Conservation (phyloP, 2,329 filamentous ascomycete genomes). For the Ceratocystis albifundus region DNA sequence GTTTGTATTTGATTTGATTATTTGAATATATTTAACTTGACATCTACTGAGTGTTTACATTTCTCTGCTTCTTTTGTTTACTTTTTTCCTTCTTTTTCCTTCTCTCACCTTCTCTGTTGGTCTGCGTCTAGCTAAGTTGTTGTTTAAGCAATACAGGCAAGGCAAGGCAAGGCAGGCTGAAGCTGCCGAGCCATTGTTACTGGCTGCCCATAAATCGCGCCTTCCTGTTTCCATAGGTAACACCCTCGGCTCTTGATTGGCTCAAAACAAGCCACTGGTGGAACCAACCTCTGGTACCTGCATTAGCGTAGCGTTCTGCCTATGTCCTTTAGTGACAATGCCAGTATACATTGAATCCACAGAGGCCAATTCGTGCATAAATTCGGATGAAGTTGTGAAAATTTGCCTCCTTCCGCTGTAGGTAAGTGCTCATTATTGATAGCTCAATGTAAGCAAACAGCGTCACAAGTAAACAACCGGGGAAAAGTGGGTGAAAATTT, state of each 20-base stretch:
- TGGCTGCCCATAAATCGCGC: not conserved
- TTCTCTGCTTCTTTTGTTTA: no score
- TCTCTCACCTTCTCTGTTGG: not conserved
- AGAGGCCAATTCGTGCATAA: conserved; percentile 8
- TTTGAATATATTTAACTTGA: no score
- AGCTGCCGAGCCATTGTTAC: not conserved
- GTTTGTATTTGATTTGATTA: not conserved
- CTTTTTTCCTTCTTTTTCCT: not conserved
- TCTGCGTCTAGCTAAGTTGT: not conserved
- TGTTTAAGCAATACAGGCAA: not conserved
- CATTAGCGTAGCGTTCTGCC: conserved; percentile 14
- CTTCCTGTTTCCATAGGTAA: not conserved
- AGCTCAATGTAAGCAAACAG: not conserved
- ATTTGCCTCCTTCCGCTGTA: not conserved
- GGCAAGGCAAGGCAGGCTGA: no score
- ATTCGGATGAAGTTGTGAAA: conserved; percentile 5
- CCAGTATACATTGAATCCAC: not conserved
- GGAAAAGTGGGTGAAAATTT: not conserved
- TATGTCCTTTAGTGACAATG: not conserved
- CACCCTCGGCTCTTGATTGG: conserved; percentile 9
- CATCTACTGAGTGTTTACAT: no score
- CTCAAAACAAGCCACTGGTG: not conserved
- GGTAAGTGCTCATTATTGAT: not conserved
- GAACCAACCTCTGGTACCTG: conserved; percentile 16
- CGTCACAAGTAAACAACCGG: not conserved